A percentile compares a stretch with the other conserved stretches of the same genome.
phyloP scores from a whole-genome alignment of 176 grass and related monocot species.

The Oryza nivara region DNA sequence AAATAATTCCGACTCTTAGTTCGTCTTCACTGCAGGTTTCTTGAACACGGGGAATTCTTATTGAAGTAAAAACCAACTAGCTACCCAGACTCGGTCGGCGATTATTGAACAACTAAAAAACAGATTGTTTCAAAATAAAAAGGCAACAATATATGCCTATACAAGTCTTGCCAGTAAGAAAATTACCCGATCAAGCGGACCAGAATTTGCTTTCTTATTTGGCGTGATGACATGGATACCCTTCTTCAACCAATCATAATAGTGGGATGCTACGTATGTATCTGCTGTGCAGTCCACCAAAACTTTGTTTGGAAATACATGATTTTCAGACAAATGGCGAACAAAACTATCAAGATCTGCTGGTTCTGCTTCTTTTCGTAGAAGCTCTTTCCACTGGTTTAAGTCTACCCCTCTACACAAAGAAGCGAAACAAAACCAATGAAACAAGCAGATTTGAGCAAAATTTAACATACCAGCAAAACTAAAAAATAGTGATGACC shows the following conservation, averaged over 20 bases:
- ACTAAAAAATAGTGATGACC: background rate
- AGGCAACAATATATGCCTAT: slow-evolving; percentile 1
- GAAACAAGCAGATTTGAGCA: slow-evolving; percentile 21
- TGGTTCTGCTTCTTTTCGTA: slow-evolving; percentile 59
- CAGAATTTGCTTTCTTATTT: slow-evolving; percentile 98
- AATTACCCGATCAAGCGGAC: slow-evolving; percentile 87
- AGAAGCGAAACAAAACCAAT: background rate
- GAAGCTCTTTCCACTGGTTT: slow-evolving; percentile 71
- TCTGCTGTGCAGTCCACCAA: slow-evolving; percentile 98
- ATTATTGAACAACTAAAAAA: background rate
- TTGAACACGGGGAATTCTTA: background rate
- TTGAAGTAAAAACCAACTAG: background rate
- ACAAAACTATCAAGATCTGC: slow-evolving; percentile 72
- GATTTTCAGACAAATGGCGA: slow-evolving; percentile 82
- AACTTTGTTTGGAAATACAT: slow-evolving; percentile 95
- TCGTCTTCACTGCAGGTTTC: background rate
- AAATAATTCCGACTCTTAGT: background rate
- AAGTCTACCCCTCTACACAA: slow-evolving; percentile 77
- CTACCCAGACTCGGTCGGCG: background rate
- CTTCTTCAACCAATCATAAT: slow-evolving; percentile 88
- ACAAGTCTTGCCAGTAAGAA: slow-evolving; percentile 27
- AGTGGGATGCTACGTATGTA: slow-evolving; percentile 79
- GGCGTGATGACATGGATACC: slow-evolving; percentile 96
- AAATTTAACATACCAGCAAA: slow-evolving; percentile 18
- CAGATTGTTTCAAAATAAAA: background rate